Evolutionary conservation across 208 protist species (phyloP).

Genomic region (Leishmania lainsoni): DNA sequence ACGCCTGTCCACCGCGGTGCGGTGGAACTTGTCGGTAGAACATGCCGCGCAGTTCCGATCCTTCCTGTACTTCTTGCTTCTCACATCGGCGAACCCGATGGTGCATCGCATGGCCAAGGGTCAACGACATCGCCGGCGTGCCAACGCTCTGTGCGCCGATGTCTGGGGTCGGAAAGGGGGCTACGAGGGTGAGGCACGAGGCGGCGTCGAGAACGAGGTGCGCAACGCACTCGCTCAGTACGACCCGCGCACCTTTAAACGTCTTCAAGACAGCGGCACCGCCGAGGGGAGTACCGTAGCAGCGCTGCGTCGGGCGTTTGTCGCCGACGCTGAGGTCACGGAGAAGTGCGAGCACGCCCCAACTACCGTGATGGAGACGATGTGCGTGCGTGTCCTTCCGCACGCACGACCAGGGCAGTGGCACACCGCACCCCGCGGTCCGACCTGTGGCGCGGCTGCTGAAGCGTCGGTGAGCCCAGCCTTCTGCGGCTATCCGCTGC

Average conservation of each 20-base stretch:
- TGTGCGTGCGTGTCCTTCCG: conserved; percentile 32
- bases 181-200: not conserved
- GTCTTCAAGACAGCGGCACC: conserved; percentile 22
- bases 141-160: conserved; percentile 4
- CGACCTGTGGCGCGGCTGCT: not conserved
- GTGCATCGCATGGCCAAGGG: conserved; percentile 35
- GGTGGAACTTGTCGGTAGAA: conserved; percentile 45
- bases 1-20: conserved; percentile 44
- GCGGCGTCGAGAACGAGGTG: not conserved
- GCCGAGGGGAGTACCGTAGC: conserved; percentile 1
- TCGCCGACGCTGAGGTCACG: conserved; percentile 4
- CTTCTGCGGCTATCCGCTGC: conserved; percentile 27
- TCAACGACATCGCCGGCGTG: conserved; percentile 29
- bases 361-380: conserved; percentile 8
- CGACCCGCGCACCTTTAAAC: not conserved
- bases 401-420: conserved; percentile 16
- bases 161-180: conserved; percentile 3
- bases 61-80: conserved; percentile 55
- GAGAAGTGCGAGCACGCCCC: not conserved
- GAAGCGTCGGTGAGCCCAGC: not conserved
- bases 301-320: conserved; percentile 10
- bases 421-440: not conserved
- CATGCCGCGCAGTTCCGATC: conserved; percentile 47
- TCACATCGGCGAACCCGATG: conserved; percentile 35
- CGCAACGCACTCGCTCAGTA: conserved; percentile 1